Base-by-base conservation (phyloP, 176 grass and related monocot genomes). In the Avena eriantha region DNA sequence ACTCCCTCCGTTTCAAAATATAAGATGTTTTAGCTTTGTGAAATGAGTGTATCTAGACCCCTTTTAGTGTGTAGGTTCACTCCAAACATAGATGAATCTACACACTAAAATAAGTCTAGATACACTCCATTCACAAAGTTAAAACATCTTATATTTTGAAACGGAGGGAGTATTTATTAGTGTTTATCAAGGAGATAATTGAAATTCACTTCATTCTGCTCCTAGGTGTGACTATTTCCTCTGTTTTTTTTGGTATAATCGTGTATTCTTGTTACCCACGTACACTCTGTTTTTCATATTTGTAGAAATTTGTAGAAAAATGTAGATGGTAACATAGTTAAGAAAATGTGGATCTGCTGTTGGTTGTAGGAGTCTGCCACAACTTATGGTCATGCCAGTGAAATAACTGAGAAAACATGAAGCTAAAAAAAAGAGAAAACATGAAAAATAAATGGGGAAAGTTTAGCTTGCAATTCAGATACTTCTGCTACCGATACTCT, bases 281-380 rank as follows among this genome's bases (percentile, higher is more conserved):
- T 84, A 66, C 61, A 35, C 63, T 67, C 41, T 43, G 31, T 79
- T 31, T 13, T 34, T 8, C n/a, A 69, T 69, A 70, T 69, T 68
- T 79, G 5, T 43, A 79, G 63, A 87, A 46, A 31, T 87, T 68
- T 79, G 5, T 43, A 79, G 63, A 87, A 46, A 31, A 76, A 16
- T 81, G 54, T 66, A 11, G 24, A 45, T 33, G 58, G 36, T 80
- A 39, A 41, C 23, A 61, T 75, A 61, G 51, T 59, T 48, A 48
- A 86, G 55, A 56, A 85, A n/a, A 33, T 41, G 39, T 41, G 7
- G 39, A 41, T 41, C 39, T 41, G 39, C 39, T 41, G 39, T 41
- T 41, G 39, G 39, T 84, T 76, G 12, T 72, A 53, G 73, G 73
- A 43, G 12, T 63, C 39, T 85, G 14, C 4, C 41, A 48, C 57